Evolutionary conservation across 1,284 basidiomycete species (phyloP), one percentile per base, ranked within the genome.

Genomic region (Trichosporon sp.): DNA sequence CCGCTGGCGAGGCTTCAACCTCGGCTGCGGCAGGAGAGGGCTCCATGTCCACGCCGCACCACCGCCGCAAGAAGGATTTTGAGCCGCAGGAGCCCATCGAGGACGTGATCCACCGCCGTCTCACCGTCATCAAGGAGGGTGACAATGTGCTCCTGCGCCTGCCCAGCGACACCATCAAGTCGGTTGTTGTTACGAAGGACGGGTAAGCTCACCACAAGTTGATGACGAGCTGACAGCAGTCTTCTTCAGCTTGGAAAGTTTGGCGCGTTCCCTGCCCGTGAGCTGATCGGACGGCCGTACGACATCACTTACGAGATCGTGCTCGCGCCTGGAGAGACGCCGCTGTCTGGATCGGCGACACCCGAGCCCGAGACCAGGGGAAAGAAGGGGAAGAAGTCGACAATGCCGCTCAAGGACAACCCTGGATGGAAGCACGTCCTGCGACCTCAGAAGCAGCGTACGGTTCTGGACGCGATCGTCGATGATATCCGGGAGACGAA

Each of bases 221-320:
- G 32, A 0, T 21, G 21, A 6, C 2, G 1, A 5, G 32, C 68
- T 70, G 16, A 72, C 68, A 31, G 43, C 70, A 85, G 84, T 8
- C 76, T 81, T 2, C 73, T 86, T 19, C 79, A 83, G 54, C 75
- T 86, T 6, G 86, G 86, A 65, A 86, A 86, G 76, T 85, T 82
- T 69, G 86, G 86, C 26, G 75, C 83, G 0, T 86, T 87, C 78
- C 84, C 85, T 2, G 77, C 81, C 1, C 73, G 75, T 1, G 77
- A 85, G 65, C 80, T 87, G 1, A 70, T 86, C 2, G 85, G 83
- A 2, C 75, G 80, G 35, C 83, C 81, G 19, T 87, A 86, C 74
- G 85, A 86, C 61, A 83, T 86, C 66, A 85, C 85, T 0, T 86
- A 85, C 76, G 85, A 86, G 71, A 81, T 87, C 38, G 69, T 79